Percentiles rank a stretch among this genome's conserved stretches.
Conservation (phyloP, 331 rosid species). For the Ulmus americana region DNA sequence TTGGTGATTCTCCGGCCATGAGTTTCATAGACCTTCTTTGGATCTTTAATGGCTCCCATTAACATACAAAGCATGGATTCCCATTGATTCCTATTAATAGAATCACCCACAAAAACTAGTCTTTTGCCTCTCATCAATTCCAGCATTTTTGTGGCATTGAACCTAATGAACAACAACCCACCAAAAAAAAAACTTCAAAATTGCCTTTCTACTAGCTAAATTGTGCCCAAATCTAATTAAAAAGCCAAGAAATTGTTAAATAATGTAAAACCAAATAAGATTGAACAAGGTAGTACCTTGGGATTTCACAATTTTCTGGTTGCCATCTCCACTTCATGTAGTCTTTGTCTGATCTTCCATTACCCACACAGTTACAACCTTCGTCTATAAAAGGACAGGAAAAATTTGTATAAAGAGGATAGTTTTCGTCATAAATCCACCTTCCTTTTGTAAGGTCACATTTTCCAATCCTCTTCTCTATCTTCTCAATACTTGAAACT, state of each 20-base stretch:
- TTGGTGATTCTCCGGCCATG: conserved; percentile 73
- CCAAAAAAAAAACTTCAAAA: conserved; percentile 17
- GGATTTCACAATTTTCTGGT: conserved; percentile 55
- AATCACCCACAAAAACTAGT: conserved; percentile 92
- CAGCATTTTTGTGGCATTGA: conserved; percentile 85
- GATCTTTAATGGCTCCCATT: conserved; percentile 58
- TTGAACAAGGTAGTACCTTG: conserved; percentile 38
- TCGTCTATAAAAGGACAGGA: conserved; percentile 86
- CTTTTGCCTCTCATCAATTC: conserved; percentile 79
- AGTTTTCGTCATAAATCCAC: conserved; percentile 79
- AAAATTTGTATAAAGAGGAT: conserved; percentile 49
- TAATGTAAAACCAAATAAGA: conserved; percentile 4
- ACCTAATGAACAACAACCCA: conserved; percentile 36
- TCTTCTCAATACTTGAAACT: conserved; percentile 10
- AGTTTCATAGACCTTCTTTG: conserved; percentile 68
- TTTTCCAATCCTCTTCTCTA: conserved; percentile 26
- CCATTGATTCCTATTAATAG: conserved; percentile 92
- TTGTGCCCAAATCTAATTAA: conserved; percentile 3
- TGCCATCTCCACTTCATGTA: conserved; percentile 85
- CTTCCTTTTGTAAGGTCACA: conserved; percentile 68
- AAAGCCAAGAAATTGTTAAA: neutral
- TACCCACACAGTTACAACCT: conserved; percentile 76
- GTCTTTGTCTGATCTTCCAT: conserved; percentile 71
- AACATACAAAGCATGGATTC: conserved; percentile 90
- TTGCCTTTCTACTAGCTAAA: neutral